A percentile compares a stretch with the other conserved stretches of the same genome.
These are phyloP conservation scores for Symmetrospora coprosmae DNA, from an alignment of 768 basidiomycete genomes.

Conservation along the genomic window DNA sequence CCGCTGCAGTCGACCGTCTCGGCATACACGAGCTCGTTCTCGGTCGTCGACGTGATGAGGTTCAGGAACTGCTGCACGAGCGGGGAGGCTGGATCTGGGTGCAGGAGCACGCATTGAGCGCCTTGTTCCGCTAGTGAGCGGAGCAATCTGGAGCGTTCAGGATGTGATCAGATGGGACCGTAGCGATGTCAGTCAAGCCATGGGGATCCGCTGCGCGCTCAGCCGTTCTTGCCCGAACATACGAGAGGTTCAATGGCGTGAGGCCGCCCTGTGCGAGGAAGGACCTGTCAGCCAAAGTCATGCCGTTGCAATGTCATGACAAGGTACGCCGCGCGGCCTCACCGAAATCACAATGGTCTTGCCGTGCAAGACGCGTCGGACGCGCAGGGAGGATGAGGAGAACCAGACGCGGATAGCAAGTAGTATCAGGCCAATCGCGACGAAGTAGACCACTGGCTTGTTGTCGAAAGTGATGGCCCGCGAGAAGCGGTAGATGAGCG, in stretches of 20 bases:
- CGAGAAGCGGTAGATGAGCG: too few species aligned
- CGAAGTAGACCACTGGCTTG: too few species aligned
- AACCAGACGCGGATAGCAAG: conserved; percentile 8
- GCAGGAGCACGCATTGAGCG: conserved; percentile 63
- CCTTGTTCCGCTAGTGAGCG: conserved; percentile 57
- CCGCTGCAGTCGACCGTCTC: conserved; percentile 55
- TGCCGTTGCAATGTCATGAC: not conserved
- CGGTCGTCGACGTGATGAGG: conserved; percentile 53
- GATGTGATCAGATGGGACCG: not conserved
- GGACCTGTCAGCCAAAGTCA: not conserved
- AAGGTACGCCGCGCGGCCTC: not conserved
- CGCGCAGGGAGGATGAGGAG: conserved; percentile 6
- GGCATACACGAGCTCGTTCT: conserved; percentile 63
- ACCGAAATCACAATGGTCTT: conserved; percentile 6
- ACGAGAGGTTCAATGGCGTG: conserved; percentile 14
- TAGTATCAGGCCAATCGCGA: not conserved
- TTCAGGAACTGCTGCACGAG: conserved; percentile 46
- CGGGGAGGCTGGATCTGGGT: conserved; percentile 46
- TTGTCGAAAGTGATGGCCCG: too few species aligned
- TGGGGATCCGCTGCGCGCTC: not conserved
- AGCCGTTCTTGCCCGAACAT: not conserved
- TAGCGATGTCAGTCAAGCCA: not conserved
- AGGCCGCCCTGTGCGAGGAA: not conserved
- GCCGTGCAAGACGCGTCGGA: not conserved
- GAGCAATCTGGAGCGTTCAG: conserved; percentile 50